Conservation (phyloP, 352 stramenopile species). For the Globisporangium emineosum region DNA sequence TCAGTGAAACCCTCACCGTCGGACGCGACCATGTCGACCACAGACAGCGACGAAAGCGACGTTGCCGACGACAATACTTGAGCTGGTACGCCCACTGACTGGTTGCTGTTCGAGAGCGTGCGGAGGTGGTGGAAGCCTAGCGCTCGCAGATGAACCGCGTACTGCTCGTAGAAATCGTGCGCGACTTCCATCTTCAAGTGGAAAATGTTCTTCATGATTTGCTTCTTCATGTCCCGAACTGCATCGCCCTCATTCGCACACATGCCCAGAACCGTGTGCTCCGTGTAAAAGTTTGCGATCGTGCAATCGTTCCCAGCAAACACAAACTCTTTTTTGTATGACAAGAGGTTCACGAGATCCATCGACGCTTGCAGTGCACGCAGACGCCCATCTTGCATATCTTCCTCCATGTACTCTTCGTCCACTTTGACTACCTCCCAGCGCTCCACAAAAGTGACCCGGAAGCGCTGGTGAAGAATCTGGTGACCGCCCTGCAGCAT, state of each 20-base stretch:
- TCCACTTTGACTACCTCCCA: conserved; percentile 63
- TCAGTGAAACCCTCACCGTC: conserved; percentile 59
- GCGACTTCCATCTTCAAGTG: conserved; percentile 65
- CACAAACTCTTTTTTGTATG: conserved; percentile 87
- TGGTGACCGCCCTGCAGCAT: conserved; percentile 60
- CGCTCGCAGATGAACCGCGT: conserved; percentile 47
- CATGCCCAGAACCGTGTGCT: conserved; percentile 76
- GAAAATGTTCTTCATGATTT: conserved; percentile 70
- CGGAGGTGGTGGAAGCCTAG: conserved; percentile 66
- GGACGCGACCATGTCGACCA: conserved; percentile 27
- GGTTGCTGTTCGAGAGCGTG: conserved; percentile 30
- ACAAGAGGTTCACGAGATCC: conserved; percentile 81
- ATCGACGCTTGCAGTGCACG: conserved; percentile 66
- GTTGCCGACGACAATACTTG: background rate
- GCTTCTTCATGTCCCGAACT: conserved; percentile 63
- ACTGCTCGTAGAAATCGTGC: conserved; percentile 71
- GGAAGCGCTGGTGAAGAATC: conserved; percentile 67
- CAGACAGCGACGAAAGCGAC: conserved; percentile 22
- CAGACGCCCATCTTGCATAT: conserved; percentile 42
- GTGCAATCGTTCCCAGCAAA: conserved; percentile 64
- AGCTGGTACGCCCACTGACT: conserved; percentile 1
- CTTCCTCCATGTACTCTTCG: conserved; percentile 40
- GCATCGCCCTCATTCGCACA: conserved; percentile 54
- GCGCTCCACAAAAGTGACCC: conserved; percentile 73
- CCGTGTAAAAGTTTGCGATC: conserved; percentile 73